Evolutionary conservation across 176 grass and related monocot genomes (phyloP), one percentile per base, ranked within the genome.

Genomic region (Triticum monococcum): DNA sequence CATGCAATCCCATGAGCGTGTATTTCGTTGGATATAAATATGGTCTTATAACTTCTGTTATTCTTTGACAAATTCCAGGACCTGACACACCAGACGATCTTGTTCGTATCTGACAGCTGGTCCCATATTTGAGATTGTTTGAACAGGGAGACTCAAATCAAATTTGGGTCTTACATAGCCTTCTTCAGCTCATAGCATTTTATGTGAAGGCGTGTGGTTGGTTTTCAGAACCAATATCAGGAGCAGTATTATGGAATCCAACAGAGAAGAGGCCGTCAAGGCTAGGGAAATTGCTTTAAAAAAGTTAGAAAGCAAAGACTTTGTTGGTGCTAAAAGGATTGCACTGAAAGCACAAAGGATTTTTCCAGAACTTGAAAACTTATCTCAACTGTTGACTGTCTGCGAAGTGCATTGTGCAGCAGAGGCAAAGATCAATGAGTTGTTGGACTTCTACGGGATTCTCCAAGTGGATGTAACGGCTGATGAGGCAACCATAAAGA

Each of bases 351-450:
- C 92, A 41, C 92, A 95, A 84, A 83, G 79, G 63, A 92, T 97
- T 81, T 97, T 88, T 79, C 91, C 92, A 74, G 90, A 91, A 43
- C 75, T 94, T 48, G 95, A 95, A 35, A 94, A 97, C 48, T 81
- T 97, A 67, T 86, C 89, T 72, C 90, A 90, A 66, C 64, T 97
- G 46, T 73, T 93, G 64, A 89, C 85, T 59, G 91, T 97, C 20
- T 97, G 95, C 25, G 95, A 95, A 86, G 83, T 97, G 77, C 95
- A 97, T 84, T 95, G 89, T 56, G 86, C 91, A 43, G 91, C 95
- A 64, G 82, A 72, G 50, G 33, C 40, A 79, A 90, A 85, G 83
- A 17, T 84, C 75, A 93, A 90, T 69, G 92, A 81, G 64, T 73
- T 83, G 73, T 68, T 87, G 50, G 92, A 95, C 78, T 91, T 91